These are phyloP conservation scores for Penicillium freii DNA, from an alignment of 2,329 filamentous ascomycete species.

Conservation along the genomic window DNA sequence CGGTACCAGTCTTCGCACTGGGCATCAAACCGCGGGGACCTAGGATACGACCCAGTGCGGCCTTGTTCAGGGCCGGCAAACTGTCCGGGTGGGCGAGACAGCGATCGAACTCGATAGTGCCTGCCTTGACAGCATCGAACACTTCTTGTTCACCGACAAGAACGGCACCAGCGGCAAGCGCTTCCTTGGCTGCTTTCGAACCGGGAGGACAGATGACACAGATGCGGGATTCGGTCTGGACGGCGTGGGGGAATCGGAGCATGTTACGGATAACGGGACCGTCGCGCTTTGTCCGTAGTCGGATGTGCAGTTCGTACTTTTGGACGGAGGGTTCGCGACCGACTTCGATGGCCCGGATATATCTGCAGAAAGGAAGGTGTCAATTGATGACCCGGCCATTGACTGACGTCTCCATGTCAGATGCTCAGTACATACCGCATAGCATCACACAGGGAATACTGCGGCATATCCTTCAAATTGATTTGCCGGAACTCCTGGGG, in stretches of 20 bases:
- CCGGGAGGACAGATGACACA: constrained; percentile 87
- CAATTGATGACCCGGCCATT: constrained; percentile 3
- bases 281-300: constrained; percentile 78
- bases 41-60: constrained; percentile 73
- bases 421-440: constrained; percentile 61
- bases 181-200: constrained; percentile 70
- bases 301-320: constrained; percentile 89
- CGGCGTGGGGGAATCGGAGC: constrained; percentile 81
- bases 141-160: constrained; percentile 82
- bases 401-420: background rate
- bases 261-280: constrained; percentile 84
- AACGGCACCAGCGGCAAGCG: constrained; percentile 72
- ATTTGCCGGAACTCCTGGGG: constrained; percentile 64
- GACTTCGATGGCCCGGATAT: constrained; percentile 89
- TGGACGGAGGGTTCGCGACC: constrained; percentile 68
- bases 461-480: constrained; percentile 63
- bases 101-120: constrained; percentile 81
- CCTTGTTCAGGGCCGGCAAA: constrained; percentile 75
- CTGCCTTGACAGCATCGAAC: constrained; percentile 73
- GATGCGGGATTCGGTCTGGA: constrained; percentile 83
- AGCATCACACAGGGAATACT: constrained; percentile 84
- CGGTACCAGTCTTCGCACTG: constrained; percentile 79
- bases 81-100: constrained; percentile 82
- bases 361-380: constrained; percentile 53
- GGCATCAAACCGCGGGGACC: constrained; percentile 94